phyloP scores from a whole-genome alignment of 2,329 filamentous ascomycete species.

The Decorospora gaudefroyi region DNA sequence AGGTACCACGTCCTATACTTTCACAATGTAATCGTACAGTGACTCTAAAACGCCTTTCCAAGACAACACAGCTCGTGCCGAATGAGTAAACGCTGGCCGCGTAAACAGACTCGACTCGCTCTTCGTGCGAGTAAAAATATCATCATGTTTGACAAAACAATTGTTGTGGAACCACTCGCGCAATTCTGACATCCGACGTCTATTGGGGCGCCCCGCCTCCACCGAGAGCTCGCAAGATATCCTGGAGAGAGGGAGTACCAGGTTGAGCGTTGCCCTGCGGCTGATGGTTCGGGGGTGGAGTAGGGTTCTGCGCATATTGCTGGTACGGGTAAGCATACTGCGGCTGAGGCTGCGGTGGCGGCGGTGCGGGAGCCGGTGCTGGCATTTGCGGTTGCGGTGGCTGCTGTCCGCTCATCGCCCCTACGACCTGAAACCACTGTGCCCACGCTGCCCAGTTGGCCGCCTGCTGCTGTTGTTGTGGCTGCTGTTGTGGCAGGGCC shows the following conservation, averaged over 20 bases:
- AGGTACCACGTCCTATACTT: slow-evolving; percentile 6
- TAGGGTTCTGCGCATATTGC: slow-evolving; percentile 29
- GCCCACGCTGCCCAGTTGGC: slow-evolving; percentile 37
- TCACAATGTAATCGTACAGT: slow-evolving; percentile 9
- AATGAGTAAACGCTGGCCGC: neutral
- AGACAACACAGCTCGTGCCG: too few species aligned
- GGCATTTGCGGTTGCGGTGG: slow-evolving; percentile 27
- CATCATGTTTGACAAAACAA: too few species aligned
- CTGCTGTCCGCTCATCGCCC: slow-evolving; percentile 31
- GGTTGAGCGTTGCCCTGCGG: slow-evolving; percentile 30
- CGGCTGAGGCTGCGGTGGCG: slow-evolving; percentile 24
- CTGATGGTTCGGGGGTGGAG: slow-evolving; percentile 24
- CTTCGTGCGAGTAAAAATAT: too few species aligned
- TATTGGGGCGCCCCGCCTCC: slow-evolving; percentile 23
- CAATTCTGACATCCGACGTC: neutral
- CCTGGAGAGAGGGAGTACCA: slow-evolving; percentile 33
- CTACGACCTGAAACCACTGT: slow-evolving; percentile 35
- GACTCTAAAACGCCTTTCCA: slow-evolving; percentile 7
- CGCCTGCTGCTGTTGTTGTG: slow-evolving; percentile 33
- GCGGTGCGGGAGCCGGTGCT: slow-evolving; percentile 26
- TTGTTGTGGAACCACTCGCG: neutral
- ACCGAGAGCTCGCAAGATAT: slow-evolving; percentile 39
- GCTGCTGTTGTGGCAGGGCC: neutral
- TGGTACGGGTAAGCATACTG: slow-evolving; percentile 36
- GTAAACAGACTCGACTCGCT: too few species aligned